These are phyloP conservation scores for Mallotus japonicus DNA, from an alignment of 441 rosid species.

Conservation along the genomic window DNA sequence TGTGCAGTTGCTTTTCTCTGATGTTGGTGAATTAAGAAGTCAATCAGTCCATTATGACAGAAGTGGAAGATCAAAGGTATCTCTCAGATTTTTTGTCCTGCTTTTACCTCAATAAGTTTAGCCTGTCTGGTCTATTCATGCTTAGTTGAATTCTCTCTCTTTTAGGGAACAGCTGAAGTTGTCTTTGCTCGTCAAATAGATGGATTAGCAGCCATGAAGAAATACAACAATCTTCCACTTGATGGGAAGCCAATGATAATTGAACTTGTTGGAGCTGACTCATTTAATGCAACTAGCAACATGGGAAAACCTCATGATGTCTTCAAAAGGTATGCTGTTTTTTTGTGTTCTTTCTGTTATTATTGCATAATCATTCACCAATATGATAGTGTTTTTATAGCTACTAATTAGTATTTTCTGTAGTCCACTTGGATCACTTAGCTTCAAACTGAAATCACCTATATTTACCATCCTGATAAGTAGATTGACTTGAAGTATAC, in stretches of 20 bases:
- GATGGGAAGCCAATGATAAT: constrained; percentile 88
- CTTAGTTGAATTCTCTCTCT: constrained; percentile 29
- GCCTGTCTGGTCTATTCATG: constrained; percentile 18
- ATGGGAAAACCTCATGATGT: constrained; percentile 23
- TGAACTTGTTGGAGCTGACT: constrained; percentile 65
- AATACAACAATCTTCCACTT: constrained; percentile 74
- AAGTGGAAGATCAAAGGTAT: constrained; percentile 94
- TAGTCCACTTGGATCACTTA: background rate
- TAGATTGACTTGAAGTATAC: too few species aligned
- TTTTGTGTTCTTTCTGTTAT: background rate
- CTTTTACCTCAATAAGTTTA: constrained; percentile 24
- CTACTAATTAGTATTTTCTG: background rate
- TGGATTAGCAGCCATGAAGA: constrained; percentile 76
- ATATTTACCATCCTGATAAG: too few species aligned
- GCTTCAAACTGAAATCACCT: background rate
- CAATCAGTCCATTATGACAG: constrained; percentile 65
- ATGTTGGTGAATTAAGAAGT: constrained; percentile 75
- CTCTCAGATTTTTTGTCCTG: constrained; percentile 17
- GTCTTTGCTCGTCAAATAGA: constrained; percentile 61
- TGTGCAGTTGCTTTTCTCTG: constrained; percentile 76
- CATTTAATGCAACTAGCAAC: constrained; percentile 21
- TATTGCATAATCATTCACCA: background rate
- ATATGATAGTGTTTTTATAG: background rate
- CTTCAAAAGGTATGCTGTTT: constrained; percentile 31
- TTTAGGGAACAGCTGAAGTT: constrained; percentile 89